These are phyloP conservation scores for Juglanconis sp. DNA, from an alignment of 2,329 filamentous ascomycete genomes.

Conservation along the genomic window DNA sequence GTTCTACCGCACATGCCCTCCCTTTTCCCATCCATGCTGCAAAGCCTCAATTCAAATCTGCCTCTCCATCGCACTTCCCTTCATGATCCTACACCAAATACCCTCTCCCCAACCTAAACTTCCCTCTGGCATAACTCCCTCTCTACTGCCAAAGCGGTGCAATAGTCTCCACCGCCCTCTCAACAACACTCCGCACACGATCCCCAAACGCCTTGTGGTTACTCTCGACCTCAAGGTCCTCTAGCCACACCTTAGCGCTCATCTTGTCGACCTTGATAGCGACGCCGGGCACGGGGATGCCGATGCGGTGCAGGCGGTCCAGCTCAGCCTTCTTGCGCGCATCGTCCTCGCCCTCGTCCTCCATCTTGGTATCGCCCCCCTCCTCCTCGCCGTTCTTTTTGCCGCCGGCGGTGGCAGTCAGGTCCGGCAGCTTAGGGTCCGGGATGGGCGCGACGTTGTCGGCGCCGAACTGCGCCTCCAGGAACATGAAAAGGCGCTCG, in stretches of 20 bases:
- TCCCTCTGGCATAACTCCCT: too few relatives aligned
- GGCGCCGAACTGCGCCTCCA: conserved; percentile 91
- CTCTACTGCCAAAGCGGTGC: conserved; percentile 63
- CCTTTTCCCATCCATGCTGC: too few relatives aligned
- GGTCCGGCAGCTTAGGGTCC: conserved; percentile 52
- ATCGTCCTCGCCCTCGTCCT: conserved; percentile 41
- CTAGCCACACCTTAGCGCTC: conserved; percentile 85
- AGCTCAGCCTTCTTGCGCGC: conserved; percentile 65
- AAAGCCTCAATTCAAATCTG: too few relatives aligned
- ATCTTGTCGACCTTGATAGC: conserved; percentile 85
- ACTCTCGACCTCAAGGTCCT: conserved; percentile 88
- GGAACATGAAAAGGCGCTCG: conserved; percentile 85
- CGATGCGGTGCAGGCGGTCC: conserved; percentile 73
- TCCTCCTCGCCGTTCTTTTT: conserved; percentile 38
- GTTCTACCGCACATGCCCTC: too few relatives aligned
- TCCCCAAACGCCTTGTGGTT: conserved; percentile 74
- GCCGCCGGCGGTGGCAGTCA: conserved; percentile 23
- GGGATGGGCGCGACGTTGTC: conserved; percentile 78
- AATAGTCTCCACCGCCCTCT: conserved; percentile 83
- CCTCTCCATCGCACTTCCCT: too few relatives aligned
- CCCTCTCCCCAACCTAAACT: too few relatives aligned
- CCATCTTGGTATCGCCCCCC: conserved; percentile 24
- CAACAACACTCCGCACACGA: conserved; percentile 82
- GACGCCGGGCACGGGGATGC: conserved; percentile 87
- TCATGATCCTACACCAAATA: too few relatives aligned